A percentile compares a stretch with the other conserved stretches of the same genome.
phyloP scores from a whole-genome alignment of 805 yeast genomes.

The Lachancea mirantina region DNA sequence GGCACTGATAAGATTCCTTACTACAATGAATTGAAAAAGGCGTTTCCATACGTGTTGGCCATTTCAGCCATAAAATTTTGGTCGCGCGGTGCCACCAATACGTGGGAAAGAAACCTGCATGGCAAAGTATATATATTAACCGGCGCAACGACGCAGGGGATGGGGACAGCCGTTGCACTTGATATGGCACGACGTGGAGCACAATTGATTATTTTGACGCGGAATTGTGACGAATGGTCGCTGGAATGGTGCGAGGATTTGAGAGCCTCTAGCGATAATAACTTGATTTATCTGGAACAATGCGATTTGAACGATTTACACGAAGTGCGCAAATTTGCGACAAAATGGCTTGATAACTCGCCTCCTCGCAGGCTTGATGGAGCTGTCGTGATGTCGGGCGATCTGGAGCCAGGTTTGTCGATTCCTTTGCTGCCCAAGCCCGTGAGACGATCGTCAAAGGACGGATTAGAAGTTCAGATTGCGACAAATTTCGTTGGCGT shows the following conservation, averaged over 20 bases:
- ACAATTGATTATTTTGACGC: conserved; percentile 66
- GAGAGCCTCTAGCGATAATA: conserved; percentile 61
- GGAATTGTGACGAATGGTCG: conserved; percentile 67
- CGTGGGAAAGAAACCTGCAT: conserved; percentile 89
- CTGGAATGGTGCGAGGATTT: conserved; percentile 74
- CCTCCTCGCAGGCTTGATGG: conserved; percentile 93
- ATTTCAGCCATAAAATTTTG: conserved; percentile 56
- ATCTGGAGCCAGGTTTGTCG: conserved; percentile 61
- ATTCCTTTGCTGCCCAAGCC: conserved; percentile 20
- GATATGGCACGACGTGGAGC: conserved; percentile 82
- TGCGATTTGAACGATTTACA: conserved; percentile 72
- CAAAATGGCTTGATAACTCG: conserved; percentile 84
- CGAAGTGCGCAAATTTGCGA: conserved; percentile 82
- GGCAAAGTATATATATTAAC: conserved; percentile 78
- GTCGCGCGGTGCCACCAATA: conserved; percentile 71
- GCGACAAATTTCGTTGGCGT: conserved; percentile 79
- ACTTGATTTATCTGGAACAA: conserved; percentile 80
- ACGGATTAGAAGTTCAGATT: conserved; percentile 82
- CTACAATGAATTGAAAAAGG: conserved; percentile 49
- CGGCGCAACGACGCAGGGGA: conserved; percentile 86
- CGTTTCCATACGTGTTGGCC: conserved; percentile 48
- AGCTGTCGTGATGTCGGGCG: conserved; percentile 81
- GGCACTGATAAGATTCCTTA: conserved; percentile 76
- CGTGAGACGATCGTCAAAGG: conserved; percentile 58
- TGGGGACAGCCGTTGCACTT: conserved; percentile 69